A percentile compares a stretch with the other conserved stretches of the same genome.
phyloP scores from a whole-genome alignment of 768 basidiomycete genomes.

The Dacryopinax primogenitus region DNA sequence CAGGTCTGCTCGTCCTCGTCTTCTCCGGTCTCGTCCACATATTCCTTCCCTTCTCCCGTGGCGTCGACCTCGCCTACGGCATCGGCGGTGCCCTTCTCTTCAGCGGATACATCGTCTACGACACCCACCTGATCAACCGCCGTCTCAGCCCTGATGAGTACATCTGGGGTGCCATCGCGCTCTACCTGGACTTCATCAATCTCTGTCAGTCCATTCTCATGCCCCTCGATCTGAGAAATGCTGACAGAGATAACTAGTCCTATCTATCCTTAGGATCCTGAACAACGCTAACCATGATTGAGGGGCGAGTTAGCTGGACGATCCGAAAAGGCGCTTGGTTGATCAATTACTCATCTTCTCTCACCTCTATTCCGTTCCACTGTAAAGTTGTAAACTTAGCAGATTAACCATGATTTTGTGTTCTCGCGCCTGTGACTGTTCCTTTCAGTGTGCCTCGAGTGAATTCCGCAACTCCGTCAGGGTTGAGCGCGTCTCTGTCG shows the following conservation, averaged over 20 bases:
- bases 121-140: conserved; percentile 82
- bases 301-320: background rate
- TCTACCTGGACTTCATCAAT: conserved; percentile 93
- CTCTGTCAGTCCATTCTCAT: conserved; percentile 46
- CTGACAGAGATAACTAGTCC: conserved; percentile 32
- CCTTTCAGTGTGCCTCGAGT: no score
- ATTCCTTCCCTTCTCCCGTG: conserved; percentile 52
- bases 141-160: conserved; percentile 85
- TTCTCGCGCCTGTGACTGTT: background rate
- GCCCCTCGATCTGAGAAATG: background rate
- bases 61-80: conserved; percentile 70
- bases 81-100: conserved; percentile 69
- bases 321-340: background rate
- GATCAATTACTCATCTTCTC: background rate
- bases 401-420: background rate
- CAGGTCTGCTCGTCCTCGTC: background rate
- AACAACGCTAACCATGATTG: conserved; percentile 30
- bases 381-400: conserved; percentile 7
- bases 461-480: background rate
- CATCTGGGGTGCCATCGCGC: conserved; percentile 76
- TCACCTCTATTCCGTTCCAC: background rate
- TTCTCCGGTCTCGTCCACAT: conserved; percentile 7
- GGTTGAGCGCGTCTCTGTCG: conserved; percentile 5
- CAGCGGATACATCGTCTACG: conserved; percentile 81
- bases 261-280: conserved; percentile 73